Evolutionary conservation across 192 early-diverging fungal species (phyloP), one percentile per base, ranked within the genome.

Genomic region (Tieghemiomyces parasiticus): DNA sequence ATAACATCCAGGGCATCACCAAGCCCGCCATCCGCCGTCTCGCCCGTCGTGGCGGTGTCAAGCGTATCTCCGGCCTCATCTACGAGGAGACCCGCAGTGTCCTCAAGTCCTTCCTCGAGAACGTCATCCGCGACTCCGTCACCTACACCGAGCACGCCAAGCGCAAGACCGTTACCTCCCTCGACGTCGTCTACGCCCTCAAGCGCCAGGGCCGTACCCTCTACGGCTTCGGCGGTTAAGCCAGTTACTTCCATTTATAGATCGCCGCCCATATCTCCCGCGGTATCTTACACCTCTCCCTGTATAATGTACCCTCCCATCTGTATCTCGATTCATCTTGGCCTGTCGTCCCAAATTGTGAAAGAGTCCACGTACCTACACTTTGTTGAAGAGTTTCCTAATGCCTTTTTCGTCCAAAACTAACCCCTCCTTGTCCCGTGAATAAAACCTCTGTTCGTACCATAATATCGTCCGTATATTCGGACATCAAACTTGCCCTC

Each of bases 141-240:
- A 97, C 94, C 70, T 97, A 97, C 85, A 95, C 94, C 64, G 92
- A 97, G 74, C 94, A 97, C 86, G 94, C 90, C 74, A 92, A 91
- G 81, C 78, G 91, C 75, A 92, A 97, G 90, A 97, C 94, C 68
- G 94, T 97, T 70, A 99, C 96, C 54, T 95, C 94, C 42, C 83
- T 99, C 45, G 96, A 99, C 75, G 96, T 99, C 47, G 93, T 99
- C 76, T 97, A 97, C 74, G 89, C 91, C 32, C 82, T 95, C 78
- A 95, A 95, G 82, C 81, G 91, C 72, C 92, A 95, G 78, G 92
- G 91, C 74, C 83, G 92, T 67, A 91, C 92, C 67, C 88, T 95
- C 65, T 93, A 88, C 66, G 84, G 85, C 60, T 88, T 86, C 76
- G 82, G 85, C 65, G 82, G 85, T 64, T 87, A 86, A 85, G 63